Conservation (phyloP, 73 alveolate genomes). For the Urostyla sp. region DNA sequence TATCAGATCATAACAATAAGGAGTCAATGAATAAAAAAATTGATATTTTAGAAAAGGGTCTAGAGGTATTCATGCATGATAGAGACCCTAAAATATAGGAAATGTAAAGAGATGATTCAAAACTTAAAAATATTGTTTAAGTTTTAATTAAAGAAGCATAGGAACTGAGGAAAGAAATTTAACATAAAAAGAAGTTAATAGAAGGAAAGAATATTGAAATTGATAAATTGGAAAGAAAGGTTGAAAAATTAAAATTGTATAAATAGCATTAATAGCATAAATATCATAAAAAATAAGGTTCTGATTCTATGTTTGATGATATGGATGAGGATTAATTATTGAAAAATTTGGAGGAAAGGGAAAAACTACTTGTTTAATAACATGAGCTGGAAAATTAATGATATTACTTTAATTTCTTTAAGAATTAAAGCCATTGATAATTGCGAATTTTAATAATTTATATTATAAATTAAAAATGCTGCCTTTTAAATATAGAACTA, state of each 20-base stretch:
- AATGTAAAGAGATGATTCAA: constrained; percentile 45
- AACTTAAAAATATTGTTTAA: constrained; percentile 54
- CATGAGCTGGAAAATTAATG: no score
- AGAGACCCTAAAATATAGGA: no score
- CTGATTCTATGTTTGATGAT: no score
- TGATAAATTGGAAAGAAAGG: constrained; percentile 18
- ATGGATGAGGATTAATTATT: no score
- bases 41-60: constrained; percentile 56
- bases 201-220: constrained; percentile 47
- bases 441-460: not conserved
- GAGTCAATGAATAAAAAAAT: constrained; percentile 38
- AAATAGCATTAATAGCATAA: no score
- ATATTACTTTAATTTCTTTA: no score
- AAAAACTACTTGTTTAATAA: no score
- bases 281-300: not conserved
- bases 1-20: constrained; percentile 14
- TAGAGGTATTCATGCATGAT: constrained; percentile 21
- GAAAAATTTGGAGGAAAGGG: no score
- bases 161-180: constrained; percentile 57
- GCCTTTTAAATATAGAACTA: constrained; percentile 36
- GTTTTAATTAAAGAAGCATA: constrained; percentile 57
- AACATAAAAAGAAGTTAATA: constrained; percentile 21
- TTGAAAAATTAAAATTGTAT: constrained; percentile 38
- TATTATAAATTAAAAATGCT: constrained; percentile 8
- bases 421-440: not conserved